Evolutionary conservation across 495 filamentous ascomycete species (phyloP), one percentile per base, ranked within the genome.

Genomic region (Penicillium samsonianum): DNA sequence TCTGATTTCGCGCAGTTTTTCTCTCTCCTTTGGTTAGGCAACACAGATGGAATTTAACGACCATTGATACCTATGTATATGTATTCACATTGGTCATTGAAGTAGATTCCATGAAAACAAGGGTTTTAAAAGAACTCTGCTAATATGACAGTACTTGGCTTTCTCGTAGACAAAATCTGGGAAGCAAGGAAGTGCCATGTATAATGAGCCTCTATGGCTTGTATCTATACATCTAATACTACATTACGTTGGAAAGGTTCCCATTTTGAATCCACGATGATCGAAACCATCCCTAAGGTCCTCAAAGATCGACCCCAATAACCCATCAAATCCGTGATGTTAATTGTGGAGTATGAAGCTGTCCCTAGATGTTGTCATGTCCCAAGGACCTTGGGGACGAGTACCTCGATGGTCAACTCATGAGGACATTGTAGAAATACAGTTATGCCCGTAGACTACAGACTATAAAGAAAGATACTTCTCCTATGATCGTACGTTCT

Each of bases 351-450:
- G 52, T 19, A 44, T 16, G 23, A 7, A 5, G n/a, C 40, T 59
- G 33, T 20, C 26, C 16, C 10, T 11, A 11, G 20, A 51, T 56
- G 44, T 37, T 57, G 33, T 60, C 55, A 57, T 47, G 19, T 47
- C 52, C 45, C 45, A 71, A 61, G 71, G 67, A 74, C 71, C 71
- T 74, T 74, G 71, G 63, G 67, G 63, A 59, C 60, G 62, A 68
- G 71, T 74, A 74, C 71, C 71, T 70, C 59, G 69, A 65, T 67
- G 52, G 67, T 50, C 52, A 55, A 11, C 42, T 17, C 5, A 26
- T 55, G 63, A 58, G 59, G 64, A 65, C 64, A 69, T 63, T 67
- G 64, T 25, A 67, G 54, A 41, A 60, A 44, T 26, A 17, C 4
- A 19, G 7, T 26, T 19, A 46, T 38, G 35, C 42, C 10, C 45